Conservation (phyloP, 1,284 basidiomycete species). For the Xerocomus nothofagi region DNA sequence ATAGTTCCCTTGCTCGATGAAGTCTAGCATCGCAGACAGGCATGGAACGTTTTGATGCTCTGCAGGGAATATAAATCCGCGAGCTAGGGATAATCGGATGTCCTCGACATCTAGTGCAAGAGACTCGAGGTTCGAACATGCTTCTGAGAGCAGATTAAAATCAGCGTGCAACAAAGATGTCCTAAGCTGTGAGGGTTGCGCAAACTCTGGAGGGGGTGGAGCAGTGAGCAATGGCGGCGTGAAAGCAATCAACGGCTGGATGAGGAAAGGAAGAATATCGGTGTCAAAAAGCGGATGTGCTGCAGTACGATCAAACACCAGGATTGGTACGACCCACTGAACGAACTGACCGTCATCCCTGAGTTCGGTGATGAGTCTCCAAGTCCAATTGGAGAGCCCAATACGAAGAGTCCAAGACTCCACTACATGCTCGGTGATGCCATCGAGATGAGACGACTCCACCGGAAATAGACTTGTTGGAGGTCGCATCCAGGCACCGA, state of each 20-base stretch:
- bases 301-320: slow-evolving; percentile 26
- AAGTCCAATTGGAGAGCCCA: slow-evolving; percentile 71
- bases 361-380: slow-evolving; percentile 68
- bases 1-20: slow-evolving; percentile 69
- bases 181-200: slow-evolving; percentile 45
- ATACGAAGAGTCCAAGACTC: slow-evolving; percentile 68
- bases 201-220: slow-evolving; percentile 41
- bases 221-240: slow-evolving; percentile 48
- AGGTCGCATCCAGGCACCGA: slow-evolving; percentile 56
- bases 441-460: slow-evolving; percentile 19
- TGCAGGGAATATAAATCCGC: slow-evolving; percentile 57
- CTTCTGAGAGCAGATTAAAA: slow-evolving; percentile 70
- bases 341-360: slow-evolving; percentile 56
- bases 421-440: slow-evolving; percentile 32
- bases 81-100: slow-evolving; percentile 67
- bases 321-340: background rate
- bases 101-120: slow-evolving; percentile 74
- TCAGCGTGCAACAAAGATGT: slow-evolving; percentile 62
- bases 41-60: slow-evolving; percentile 60
- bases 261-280: slow-evolving; percentile 62
- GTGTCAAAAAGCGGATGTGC: slow-evolving; percentile 58
- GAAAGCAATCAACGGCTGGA: slow-evolving; percentile 57
- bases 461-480: slow-evolving; percentile 28
- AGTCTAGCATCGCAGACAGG: slow-evolving; percentile 62
- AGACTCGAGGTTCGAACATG: slow-evolving; percentile 73